Conservation (phyloP, 225 moss, liverwort and hornwort genomes). For the Anthoceros angustus region DNA sequence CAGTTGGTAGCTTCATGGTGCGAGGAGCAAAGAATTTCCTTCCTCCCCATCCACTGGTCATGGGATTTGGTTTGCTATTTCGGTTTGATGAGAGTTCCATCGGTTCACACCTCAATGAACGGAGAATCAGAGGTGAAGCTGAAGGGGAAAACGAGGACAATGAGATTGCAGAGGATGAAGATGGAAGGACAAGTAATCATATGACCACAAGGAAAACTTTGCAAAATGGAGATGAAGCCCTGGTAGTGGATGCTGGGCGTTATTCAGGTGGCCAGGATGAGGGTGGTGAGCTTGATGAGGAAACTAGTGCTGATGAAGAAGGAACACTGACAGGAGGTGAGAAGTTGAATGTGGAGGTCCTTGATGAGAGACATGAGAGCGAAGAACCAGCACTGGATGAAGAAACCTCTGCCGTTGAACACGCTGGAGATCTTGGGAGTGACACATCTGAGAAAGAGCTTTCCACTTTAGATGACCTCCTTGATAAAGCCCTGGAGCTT, state of each 20-base stretch:
- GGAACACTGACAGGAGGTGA: neutral
- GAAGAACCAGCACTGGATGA: neutral
- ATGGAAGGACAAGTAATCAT: slow-evolving; percentile 16
- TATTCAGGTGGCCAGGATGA: slow-evolving; percentile 11
- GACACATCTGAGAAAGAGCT: slow-evolving; percentile 17
- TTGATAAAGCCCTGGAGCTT: slow-evolving; percentile 70
- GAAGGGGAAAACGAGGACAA: slow-evolving; percentile 22
- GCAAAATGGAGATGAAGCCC: slow-evolving; percentile 16
- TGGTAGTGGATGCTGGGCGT: slow-evolving; percentile 13
- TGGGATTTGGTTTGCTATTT: slow-evolving; percentile 83
- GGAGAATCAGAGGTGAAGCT: slow-evolving; percentile 62
- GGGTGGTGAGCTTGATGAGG: slow-evolving; percentile 13
- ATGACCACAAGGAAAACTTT: slow-evolving; percentile 9
- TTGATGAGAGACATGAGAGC: neutral
- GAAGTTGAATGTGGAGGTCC: neutral
- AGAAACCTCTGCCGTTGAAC: neutral
- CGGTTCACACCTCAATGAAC: slow-evolving; percentile 69
- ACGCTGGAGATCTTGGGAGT: neutral
- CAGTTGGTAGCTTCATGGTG: slow-evolving; percentile 85
- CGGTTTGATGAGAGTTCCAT: slow-evolving; percentile 78
- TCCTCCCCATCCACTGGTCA: slow-evolving; percentile 74
- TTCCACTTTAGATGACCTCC: slow-evolving; percentile 45
- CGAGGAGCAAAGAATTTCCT: slow-evolving; percentile 84
- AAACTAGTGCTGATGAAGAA: slow-evolving; percentile 13
- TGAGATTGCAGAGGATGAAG: slow-evolving; percentile 8